phyloP scores from a whole-genome alignment of 148 eudicot genomes.

The Gaultheria prostrata region DNA sequence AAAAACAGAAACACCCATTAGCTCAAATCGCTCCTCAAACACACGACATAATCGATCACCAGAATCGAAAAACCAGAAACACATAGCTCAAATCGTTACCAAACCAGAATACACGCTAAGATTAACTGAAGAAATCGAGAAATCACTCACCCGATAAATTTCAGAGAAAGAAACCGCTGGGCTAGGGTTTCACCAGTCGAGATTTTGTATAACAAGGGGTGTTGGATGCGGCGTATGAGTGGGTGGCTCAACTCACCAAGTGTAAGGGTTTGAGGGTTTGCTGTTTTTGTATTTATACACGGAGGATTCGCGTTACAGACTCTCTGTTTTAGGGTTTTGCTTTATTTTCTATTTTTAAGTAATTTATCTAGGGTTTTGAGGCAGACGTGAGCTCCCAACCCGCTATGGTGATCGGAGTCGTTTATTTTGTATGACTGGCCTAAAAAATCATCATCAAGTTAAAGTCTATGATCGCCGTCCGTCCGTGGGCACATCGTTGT shows the following conservation, averaged over 20 bases:
- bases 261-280: slow-evolving; percentile 5
- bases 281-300: not conserved
- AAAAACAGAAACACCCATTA: not conserved
- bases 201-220: not conserved
- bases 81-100: not conserved
- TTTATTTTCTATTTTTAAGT: not conserved
- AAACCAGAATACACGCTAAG: not conserved
- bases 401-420: not conserved
- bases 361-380: not conserved
- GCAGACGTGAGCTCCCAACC: not conserved
- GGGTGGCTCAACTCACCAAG: slow-evolving; percentile 12
- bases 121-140: not conserved
- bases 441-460: not conserved
- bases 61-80: not conserved
- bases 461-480: too few species aligned
- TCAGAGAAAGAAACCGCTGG: not conserved
- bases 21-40: not conserved
- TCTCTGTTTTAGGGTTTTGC: slow-evolving; percentile 6
- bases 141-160: not conserved
- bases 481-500: too few species aligned
- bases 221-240: not conserved
- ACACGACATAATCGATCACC: not conserved
- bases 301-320: slow-evolving; percentile 6
- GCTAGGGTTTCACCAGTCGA: not conserved
- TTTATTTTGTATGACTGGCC: not conserved